Conservation (phyloP, 2,329 filamentous ascomycete species). For the Dactylonectria estremocensis region DNA sequence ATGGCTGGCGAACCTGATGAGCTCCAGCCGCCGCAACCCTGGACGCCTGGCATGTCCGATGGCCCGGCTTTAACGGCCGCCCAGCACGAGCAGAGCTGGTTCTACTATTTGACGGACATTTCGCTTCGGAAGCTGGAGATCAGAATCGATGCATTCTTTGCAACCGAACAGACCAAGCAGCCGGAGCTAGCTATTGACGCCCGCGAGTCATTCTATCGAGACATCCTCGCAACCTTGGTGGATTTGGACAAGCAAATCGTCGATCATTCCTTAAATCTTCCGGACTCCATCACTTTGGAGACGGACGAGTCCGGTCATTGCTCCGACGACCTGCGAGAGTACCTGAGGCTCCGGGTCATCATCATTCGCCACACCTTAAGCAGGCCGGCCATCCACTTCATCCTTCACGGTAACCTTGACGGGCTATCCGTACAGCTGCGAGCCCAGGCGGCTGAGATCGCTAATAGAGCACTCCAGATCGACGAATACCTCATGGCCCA, state of each 20-base stretch:
- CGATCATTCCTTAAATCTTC: neutral
- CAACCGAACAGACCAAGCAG: neutral
- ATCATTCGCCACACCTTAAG: constrained; percentile 8
- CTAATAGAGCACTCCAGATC: constrained; percentile 3
- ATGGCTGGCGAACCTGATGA: neutral
- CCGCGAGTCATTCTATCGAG: constrained; percentile 15
- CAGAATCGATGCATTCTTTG: constrained; percentile 4
- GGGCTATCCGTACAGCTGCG: neutral
- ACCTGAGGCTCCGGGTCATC: constrained; percentile 5
- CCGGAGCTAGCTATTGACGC: neutral
- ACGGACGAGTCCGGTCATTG: constrained; percentile 3
- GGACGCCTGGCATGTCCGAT: neutral
- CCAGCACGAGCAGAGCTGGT: constrained; percentile 6
- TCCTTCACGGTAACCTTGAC: constrained; percentile 2
- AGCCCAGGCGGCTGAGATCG: constrained; percentile 4
- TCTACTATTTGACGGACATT: constrained; percentile 12
- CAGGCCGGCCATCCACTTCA: constrained; percentile 4
- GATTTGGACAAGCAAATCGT: constrained; percentile 4
- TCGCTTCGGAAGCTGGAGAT: constrained; percentile 10
- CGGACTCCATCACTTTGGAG: constrained; percentile 4
- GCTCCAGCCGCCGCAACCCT: neutral
- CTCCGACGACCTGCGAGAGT: constrained; percentile 9
- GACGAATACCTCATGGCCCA: constrained; percentile 1
- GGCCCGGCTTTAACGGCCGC: neutral
- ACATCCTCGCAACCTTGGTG: neutral